These are phyloP conservation scores for Picochlorum sp. DNA, from an alignment of 139 green algal genomes.

Conservation along the genomic window DNA sequence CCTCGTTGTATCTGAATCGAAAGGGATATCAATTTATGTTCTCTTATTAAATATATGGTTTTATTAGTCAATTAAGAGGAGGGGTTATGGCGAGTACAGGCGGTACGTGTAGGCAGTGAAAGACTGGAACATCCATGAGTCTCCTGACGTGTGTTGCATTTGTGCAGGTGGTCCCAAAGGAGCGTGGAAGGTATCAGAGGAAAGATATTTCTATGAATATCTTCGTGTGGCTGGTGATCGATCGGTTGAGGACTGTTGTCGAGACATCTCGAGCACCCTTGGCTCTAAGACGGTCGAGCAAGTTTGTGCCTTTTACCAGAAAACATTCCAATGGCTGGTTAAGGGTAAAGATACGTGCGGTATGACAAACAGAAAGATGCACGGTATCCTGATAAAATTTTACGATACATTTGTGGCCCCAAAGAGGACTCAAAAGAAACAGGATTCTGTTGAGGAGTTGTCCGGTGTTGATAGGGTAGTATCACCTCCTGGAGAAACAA, in stretches of 20 bases:
- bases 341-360: background rate
- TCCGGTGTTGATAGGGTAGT: too few species aligned
- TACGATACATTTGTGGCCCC: background rate
- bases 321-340: background rate
- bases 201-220: slow-evolving; percentile 5
- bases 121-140: too few species aligned
- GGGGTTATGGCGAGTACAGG: too few species aligned
- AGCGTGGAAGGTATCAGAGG: background rate
- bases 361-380: background rate
- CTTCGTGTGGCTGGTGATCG: background rate
- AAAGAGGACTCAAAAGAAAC: too few species aligned
- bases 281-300: background rate
- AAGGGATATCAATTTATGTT: too few species aligned
- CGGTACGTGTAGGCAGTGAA: too few species aligned
- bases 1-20: too few species aligned
- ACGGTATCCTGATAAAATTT: background rate
- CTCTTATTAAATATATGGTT: too few species aligned
- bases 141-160: too few species aligned
- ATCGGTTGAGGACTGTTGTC: background rate
- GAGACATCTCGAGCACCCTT: background rate
- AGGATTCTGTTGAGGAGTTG: too few species aligned
- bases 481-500: too few species aligned
- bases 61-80: too few species aligned
- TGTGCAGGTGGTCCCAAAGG: background rate
- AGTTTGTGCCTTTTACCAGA: background rate